Evolutionary conservation across 805 yeast genomes (phyloP), one percentile per base, ranked within the genome.

Genomic region (Yamadazyma akitaensis): DNA sequence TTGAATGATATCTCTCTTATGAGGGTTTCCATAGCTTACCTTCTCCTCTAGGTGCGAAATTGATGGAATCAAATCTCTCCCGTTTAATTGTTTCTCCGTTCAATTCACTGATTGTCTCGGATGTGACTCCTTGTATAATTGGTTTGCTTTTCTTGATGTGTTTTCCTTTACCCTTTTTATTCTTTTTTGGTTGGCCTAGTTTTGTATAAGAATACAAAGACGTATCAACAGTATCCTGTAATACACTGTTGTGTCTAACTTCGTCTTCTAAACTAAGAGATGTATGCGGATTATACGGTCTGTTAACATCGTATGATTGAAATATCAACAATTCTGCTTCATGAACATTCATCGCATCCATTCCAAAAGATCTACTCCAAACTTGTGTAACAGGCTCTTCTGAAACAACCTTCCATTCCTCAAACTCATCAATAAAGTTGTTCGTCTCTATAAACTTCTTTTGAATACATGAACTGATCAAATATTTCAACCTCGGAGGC

Each of bases 391-490:
- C 68, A 2, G 72, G 57, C 53, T 83, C 88, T 58, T 85, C 92
- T 5, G 88, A 76, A 5, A 84, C 71, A 19, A 84, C 61, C 19
- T 68, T 65, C 90, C 90, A 85, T 18, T 52, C 50, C 16, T 42
- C 37, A 3, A 37, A 11, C 5, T 8, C 4, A 35, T 32, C 21
- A n/a, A 5, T 19, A 35, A 33, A 37, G 17, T 43, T 21, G 21
- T 26, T 16, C 56, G 51, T 34, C 37, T 75, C 77, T 36, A 76
- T 53, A 46, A 66, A 74, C 42, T 72, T 68, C 58, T 82, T 82
- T 50, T 76, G 79, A 30, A 82, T 64, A 55, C 84, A 80, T 9
- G 87, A 75, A 51, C 83, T 73, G 37, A 84, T 67, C 52, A 84
- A 63, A 51, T 70, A 76, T 54, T 72, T 79, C 48, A 80, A 68